Evolutionary conservation across 768 basidiomycete genomes (phyloP), one percentile per base, ranked within the genome.

Genomic region (Podaxis sp.): DNA sequence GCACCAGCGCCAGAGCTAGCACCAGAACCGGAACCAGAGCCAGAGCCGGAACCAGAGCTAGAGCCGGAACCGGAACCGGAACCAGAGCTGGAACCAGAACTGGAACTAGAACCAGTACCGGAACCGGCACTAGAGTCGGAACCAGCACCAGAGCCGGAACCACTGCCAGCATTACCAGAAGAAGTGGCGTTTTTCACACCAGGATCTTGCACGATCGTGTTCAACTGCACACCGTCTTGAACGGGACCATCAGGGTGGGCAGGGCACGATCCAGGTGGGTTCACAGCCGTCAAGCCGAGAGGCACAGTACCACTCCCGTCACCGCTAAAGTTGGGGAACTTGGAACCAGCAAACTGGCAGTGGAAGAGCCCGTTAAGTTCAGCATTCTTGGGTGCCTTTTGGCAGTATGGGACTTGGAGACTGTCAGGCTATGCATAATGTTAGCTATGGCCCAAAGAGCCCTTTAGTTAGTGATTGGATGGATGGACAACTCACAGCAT

Each of bases 311-410:
- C 81, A 5, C 74, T 68, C 27, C 73, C 71, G 42, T 76, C 75
- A 44, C 76, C 76, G 25, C 72, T 76, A 65, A 82, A 81, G 16
- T 70, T 67, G 16, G 76, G 66, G 62, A 76, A 76, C 56, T 80
- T 73, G 0, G 77, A 73, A 9, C 78, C 74, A 1, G 68, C 66
- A 63, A 80, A 81, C 66, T 83, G 79, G 62, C 80, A 82, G 50
- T 83, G 81, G 77, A 82, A 82, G n/a, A 83, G 71, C 1, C 81
- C 81, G 50, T 76, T 72, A 32, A 83, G 78, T 66, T 82, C 81
- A 0, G 69, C 42, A 62, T 82, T 82, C 69, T 73, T 72, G 9
- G 82, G 81, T 0, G 79, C 79, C 14, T 69, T 66, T 61, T 82
- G 80, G 66, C 82, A 83, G 66, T 82, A 83, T 5, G 79, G 80